Evolutionary conservation across 257 asterid genomes (phyloP).

Genomic region (Handroanthus guayacan): DNA sequence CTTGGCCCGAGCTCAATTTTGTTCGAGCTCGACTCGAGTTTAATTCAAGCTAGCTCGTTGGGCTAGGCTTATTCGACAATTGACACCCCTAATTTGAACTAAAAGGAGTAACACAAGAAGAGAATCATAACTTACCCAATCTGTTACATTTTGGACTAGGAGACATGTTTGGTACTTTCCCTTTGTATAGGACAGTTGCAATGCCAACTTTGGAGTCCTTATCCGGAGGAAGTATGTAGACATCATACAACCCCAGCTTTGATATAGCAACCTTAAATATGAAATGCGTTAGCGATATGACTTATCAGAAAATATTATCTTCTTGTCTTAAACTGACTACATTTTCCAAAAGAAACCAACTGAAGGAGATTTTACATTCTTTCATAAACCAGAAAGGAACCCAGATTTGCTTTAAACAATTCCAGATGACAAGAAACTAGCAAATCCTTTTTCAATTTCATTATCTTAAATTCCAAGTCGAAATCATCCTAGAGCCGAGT

Average conservation of each 20-base stretch:
- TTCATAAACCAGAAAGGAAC: not conserved
- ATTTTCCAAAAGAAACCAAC: slow-evolving; percentile 5
- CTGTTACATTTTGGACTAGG: slow-evolving; percentile 33
- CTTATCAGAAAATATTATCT: not conserved
- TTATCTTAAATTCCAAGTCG: not conserved
- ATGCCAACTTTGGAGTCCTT: slow-evolving; percentile 40
- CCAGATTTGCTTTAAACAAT: slow-evolving; percentile 19
- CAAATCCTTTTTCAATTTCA: slow-evolving; percentile 22
- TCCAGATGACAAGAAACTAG: not conserved
- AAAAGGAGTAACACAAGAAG: slow-evolving; percentile 10
- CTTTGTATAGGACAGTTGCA: slow-evolving; percentile 48
- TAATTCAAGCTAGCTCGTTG: no score
- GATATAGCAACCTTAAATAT: slow-evolving; percentile 64
- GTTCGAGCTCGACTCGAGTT: no score
- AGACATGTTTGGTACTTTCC: slow-evolving; percentile 26
- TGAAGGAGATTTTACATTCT: not conserved
- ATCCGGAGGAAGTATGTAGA: slow-evolving; percentile 58
- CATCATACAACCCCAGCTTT: slow-evolving; percentile 46
- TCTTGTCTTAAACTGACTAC: slow-evolving; percentile 4
- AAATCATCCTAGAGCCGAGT: slow-evolving; percentile 14
- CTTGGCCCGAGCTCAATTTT: no score
- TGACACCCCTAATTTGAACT: not conserved
- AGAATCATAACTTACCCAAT: slow-evolving; percentile 43
- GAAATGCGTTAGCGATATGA: slow-evolving; percentile 29
- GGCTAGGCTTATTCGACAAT: no score